Conservation (phyloP, 805 yeast species). For the Candida mattraensis region DNA sequence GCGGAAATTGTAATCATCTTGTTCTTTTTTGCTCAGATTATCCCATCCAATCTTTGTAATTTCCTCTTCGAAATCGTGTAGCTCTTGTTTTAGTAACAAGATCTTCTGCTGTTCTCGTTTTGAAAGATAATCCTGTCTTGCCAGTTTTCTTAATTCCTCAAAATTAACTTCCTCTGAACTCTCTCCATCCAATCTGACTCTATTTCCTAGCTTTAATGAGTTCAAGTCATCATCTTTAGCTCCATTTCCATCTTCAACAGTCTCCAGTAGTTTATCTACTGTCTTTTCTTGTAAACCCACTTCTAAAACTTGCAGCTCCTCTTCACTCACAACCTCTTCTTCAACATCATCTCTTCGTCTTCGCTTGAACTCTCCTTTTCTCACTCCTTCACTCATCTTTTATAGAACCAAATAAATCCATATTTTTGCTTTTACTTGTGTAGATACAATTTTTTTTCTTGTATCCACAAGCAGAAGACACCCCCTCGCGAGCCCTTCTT, state of each 20-base stretch:
- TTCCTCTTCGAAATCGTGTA: constrained; percentile 49
- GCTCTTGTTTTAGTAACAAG: constrained; percentile 44
- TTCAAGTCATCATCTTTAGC: constrained; percentile 4
- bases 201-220: constrained; percentile 8
- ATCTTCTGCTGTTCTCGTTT: constrained; percentile 50
- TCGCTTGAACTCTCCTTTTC: constrained; percentile 8
- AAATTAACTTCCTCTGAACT: constrained; percentile 19
- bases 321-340: constrained; percentile 3
- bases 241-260: neutral
- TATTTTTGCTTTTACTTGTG: neutral
- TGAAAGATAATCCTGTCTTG: constrained; percentile 48
- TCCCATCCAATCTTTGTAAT: constrained; percentile 55
- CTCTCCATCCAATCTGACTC: constrained; percentile 10
- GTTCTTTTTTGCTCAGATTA: constrained; percentile 47
- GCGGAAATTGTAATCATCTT: constrained; percentile 50
- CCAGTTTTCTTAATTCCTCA: constrained; percentile 40
- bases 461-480: too few relatives aligned
- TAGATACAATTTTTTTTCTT: too few relatives aligned
- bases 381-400: constrained; percentile 7
- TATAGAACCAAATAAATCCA: neutral
- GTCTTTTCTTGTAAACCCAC: constrained; percentile 1
- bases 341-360: constrained; percentile 7
- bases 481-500: too few relatives aligned
- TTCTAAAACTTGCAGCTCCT: constrained; percentile 1
- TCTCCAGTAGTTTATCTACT: neutral